These are phyloP conservation scores for Erodium trifolium DNA, from an alignment of 441 rosid genomes.

Conservation along the genomic window DNA sequence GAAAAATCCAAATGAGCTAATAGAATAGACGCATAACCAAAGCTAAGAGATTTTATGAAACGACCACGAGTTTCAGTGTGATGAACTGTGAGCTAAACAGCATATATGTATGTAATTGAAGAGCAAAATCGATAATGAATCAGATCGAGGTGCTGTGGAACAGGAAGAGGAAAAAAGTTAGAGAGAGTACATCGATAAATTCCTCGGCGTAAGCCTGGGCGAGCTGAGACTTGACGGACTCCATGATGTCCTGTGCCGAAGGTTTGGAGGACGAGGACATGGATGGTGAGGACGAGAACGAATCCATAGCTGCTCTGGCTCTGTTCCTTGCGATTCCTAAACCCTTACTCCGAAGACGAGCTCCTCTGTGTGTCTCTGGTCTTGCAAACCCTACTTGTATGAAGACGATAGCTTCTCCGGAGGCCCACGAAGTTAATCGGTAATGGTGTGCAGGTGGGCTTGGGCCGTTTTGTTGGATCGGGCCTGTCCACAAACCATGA, in stretches of 20 bases:
- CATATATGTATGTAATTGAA: not conserved
- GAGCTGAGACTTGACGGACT: too few species aligned
- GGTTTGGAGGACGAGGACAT: too few species aligned
- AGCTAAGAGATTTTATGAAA: not conserved
- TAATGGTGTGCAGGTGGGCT: too few species aligned
- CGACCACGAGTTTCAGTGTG: not conserved
- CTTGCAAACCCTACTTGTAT: not conserved
- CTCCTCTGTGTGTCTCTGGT: not conserved
- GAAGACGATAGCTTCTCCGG: not conserved
- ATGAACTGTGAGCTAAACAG: too few species aligned
- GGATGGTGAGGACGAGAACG: too few species aligned
- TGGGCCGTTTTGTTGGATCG: too few species aligned
- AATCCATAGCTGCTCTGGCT: not conserved
- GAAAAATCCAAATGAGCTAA: not conserved
- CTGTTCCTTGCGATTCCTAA: not conserved
- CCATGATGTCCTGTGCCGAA: too few species aligned
- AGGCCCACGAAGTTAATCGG: not conserved
- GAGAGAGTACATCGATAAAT: not conserved
- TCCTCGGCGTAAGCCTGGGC: too few species aligned
- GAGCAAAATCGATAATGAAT: not conserved
- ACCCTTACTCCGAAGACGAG: not conserved
- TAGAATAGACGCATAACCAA: not conserved
- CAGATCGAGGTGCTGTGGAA: not conserved
- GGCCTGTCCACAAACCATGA: too few species aligned
- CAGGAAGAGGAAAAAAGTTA: not conserved